phyloP scores from a whole-genome alignment of 1,139 yeast genomes.

The Hemisphaericaspora xylofermentans region DNA sequence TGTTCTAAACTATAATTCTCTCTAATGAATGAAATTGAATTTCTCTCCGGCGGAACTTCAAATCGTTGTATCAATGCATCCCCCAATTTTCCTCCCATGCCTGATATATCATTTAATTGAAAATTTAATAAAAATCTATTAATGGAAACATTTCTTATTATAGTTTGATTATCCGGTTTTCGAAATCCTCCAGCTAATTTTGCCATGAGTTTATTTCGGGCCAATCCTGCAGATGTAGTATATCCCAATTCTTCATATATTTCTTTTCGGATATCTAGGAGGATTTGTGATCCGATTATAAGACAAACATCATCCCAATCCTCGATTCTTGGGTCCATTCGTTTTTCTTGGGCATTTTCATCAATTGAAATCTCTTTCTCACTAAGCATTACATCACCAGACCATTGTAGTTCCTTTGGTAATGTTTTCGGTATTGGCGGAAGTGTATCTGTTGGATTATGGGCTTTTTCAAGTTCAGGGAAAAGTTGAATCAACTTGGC shows the following conservation, averaged over 20 bases:
- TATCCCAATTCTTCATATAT: slow-evolving; percentile 63
- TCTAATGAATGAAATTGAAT: slow-evolving; percentile 48
- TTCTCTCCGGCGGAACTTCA: slow-evolving; percentile 38
- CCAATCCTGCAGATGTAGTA: slow-evolving; percentile 89
- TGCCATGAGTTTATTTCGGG: slow-evolving; percentile 72
- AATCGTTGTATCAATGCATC: slow-evolving; percentile 50
- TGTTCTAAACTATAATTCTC: slow-evolving; percentile 40
- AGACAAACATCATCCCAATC: slow-evolving; percentile 90
- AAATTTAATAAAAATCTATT: slow-evolving; percentile 56
- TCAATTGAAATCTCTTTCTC: slow-evolving; percentile 13
- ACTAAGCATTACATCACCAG: slow-evolving; percentile 24
- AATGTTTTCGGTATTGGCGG: slow-evolving; percentile 53
- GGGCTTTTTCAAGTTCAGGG: slow-evolving; percentile 22
- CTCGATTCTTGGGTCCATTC: slow-evolving; percentile 9
- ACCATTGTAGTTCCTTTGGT: slow-evolving; percentile 30
- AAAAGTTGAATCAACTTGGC: slow-evolving; percentile 22
- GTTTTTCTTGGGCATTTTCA: slow-evolving; percentile 6
- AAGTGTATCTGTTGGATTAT: slow-evolving; percentile 26
- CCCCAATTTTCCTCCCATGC: slow-evolving; percentile 90
- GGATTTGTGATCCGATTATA: slow-evolving; percentile 61
- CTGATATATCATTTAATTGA: slow-evolving; percentile 75
- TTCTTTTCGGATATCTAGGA: slow-evolving; percentile 51
- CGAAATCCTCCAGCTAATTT: slow-evolving; percentile 85
- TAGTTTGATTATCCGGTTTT: slow-evolving; percentile 87
- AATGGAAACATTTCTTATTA: slow-evolving; percentile 53